These are phyloP conservation scores for Aspergillus pseudonomiae DNA, from an alignment of 2,329 filamentous ascomycete genomes.

Conservation along the genomic window DNA sequence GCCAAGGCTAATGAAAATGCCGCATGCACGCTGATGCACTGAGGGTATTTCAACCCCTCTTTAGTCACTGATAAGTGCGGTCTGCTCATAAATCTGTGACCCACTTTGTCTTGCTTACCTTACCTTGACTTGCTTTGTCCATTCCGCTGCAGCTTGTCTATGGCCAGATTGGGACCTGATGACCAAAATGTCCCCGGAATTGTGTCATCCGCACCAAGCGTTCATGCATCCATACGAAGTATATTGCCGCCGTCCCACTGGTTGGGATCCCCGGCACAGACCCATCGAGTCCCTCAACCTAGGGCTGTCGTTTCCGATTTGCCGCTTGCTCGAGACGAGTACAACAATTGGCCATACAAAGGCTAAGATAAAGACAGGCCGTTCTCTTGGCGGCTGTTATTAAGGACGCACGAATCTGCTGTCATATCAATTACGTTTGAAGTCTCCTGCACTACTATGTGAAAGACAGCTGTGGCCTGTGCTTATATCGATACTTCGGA, in stretches of 20 bases:
- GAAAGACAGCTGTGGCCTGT: neutral
- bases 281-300: neutral
- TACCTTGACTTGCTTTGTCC: neutral
- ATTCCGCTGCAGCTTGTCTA: neutral
- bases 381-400: neutral
- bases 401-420: neutral
- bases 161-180: neutral
- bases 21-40: neutral
- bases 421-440: neutral
- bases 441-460: neutral
- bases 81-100: neutral
- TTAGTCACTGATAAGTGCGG: neutral
- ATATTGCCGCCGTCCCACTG: neutral
- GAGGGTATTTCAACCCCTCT: neutral
- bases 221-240: neutral
- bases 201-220: slow-evolving; percentile 1
- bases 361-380: no score
- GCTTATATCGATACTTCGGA: neutral
- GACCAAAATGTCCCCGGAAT: slow-evolving; percentile 2
- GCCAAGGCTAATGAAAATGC: neutral
- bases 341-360: neutral
- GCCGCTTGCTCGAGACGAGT: neutral
- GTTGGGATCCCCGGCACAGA: neutral
- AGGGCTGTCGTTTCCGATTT: neutral
- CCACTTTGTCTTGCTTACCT: neutral